Conservation (phyloP, 345 rosid genomes). For the Ricinus communis region DNA sequence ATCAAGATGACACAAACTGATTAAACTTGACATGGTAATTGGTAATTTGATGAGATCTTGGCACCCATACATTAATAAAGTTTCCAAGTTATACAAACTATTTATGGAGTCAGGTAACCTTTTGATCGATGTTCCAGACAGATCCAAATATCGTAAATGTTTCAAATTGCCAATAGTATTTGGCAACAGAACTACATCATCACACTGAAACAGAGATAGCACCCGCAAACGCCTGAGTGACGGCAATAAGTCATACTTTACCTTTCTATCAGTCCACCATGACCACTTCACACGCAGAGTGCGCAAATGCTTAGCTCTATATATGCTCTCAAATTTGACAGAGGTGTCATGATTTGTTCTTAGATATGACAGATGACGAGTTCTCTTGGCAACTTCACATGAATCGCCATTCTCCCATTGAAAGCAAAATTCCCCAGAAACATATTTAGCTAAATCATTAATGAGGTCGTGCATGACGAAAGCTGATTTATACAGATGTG, state of each 20-base stretch:
- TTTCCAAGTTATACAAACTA: too few relatives aligned
- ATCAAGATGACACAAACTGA: too few relatives aligned
- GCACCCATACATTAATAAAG: too few relatives aligned
- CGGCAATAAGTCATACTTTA: neutral
- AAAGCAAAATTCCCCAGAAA: slow-evolving; percentile 27
- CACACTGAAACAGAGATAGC: slow-evolving; percentile 7
- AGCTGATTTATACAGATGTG: neutral
- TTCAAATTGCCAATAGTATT: slow-evolving; percentile 8
- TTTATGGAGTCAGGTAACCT: too few relatives aligned
- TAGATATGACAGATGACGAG: slow-evolving; percentile 39
- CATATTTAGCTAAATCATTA: slow-evolving; percentile 37
- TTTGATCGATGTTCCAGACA: neutral
- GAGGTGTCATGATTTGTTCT: neutral
- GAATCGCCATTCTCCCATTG: slow-evolving; percentile 25
- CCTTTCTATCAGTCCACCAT: too few relatives aligned
- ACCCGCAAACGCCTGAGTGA: neutral
- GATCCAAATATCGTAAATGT: slow-evolving; percentile 11
- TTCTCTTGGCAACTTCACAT: slow-evolving; percentile 16
- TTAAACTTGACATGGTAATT: too few relatives aligned
- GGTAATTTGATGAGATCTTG: too few relatives aligned
- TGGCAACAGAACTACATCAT: slow-evolving; percentile 5
- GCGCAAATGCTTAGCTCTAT: slow-evolving; percentile 3
- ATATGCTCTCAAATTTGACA: neutral
- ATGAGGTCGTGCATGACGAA: slow-evolving; percentile 41
- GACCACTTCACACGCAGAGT: too few relatives aligned